Evolutionary conservation across 164 flowering plant species (phyloP).

Genomic region (Vitis vinifera): DNA sequence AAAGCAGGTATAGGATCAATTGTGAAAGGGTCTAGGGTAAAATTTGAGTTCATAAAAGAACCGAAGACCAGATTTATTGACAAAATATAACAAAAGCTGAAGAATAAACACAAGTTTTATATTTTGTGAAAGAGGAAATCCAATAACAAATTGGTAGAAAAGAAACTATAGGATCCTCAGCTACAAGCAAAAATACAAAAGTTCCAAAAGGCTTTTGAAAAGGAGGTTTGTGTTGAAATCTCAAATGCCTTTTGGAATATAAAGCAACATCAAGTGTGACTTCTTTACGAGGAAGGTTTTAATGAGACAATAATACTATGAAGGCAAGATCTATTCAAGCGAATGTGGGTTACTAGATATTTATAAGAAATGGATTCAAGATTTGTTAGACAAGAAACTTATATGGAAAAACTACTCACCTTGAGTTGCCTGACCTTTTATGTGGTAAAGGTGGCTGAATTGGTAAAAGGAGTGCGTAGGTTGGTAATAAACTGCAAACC

Average conservation of each 20-base stretch:
- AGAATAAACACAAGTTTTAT: no score
- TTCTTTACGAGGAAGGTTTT: background rate
- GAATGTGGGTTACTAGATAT: background rate
- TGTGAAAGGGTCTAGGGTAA: no score
- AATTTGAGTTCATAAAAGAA: no score
- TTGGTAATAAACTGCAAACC: constrained; percentile 1
- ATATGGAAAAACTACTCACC: background rate
- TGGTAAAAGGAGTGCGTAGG: background rate
- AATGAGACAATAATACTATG: background rate
- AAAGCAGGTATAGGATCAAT: no score
- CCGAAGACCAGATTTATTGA: no score
- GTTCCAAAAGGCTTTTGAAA: background rate
- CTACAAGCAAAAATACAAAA: no score
- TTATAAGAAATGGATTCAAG: background rate
- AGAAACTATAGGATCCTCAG: no score
- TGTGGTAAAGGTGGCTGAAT: background rate
- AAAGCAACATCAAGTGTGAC: background rate
- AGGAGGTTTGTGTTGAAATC: background rate
- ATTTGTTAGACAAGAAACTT: background rate
- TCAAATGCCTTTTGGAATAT: background rate
- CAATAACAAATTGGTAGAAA: no score
- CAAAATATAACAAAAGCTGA: no score
- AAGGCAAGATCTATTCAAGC: background rate
- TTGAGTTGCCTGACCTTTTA: constrained; percentile 1
- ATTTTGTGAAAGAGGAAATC: no score